Evolutionary conservation across 345 rosid genomes (phyloP), one percentile per base, ranked within the genome.

Genomic region (Gossypium bickii): DNA sequence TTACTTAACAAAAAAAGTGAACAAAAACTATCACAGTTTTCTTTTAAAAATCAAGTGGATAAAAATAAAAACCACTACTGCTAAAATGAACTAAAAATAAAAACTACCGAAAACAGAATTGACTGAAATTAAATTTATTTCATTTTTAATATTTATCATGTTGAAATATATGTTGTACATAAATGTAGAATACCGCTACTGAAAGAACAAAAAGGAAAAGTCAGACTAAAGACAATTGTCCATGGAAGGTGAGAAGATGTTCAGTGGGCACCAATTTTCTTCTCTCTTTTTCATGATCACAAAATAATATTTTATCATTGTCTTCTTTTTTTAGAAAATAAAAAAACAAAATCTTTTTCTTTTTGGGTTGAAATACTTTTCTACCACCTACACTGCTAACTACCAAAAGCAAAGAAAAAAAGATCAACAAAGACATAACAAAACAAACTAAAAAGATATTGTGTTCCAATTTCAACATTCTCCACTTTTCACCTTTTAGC

Each of bases 361-460:
- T 56, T 69, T 59, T 34, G 74, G 73, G 79, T 79, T 75, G 80
- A 84, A 86, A 78, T 80, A 16, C 73, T 55, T 58, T 18, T 73
- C 75, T 43, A 77, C 60, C 51, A 48, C 49, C 58, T 80, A 12
- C 74, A 65, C 77, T 74, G 58, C 75, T 58, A 78, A 61, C 83
- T 10, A 67, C 79, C 72, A 77, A 80, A 83, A 74, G 80, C 70
- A 74, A 74, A 81, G 60, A 80, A 12, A 72, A 73, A 79, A 73
- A 45, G 70, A 80, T 11, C 64, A 79, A 77, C 78, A 81, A 77
- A 72, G 85, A 83, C 86, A 80, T 60, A 3, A 81, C 76, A 64
- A 18, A 62, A 74, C 81, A 77, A 80, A 84, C 80, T 74, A 77
- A 76, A 82, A 81, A 79, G 85, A 81, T 79, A 25, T 69, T 12